These are phyloP conservation scores for Rhododendron williamsianum DNA, from an alignment of 148 eudicot species.

Conservation along the genomic window DNA sequence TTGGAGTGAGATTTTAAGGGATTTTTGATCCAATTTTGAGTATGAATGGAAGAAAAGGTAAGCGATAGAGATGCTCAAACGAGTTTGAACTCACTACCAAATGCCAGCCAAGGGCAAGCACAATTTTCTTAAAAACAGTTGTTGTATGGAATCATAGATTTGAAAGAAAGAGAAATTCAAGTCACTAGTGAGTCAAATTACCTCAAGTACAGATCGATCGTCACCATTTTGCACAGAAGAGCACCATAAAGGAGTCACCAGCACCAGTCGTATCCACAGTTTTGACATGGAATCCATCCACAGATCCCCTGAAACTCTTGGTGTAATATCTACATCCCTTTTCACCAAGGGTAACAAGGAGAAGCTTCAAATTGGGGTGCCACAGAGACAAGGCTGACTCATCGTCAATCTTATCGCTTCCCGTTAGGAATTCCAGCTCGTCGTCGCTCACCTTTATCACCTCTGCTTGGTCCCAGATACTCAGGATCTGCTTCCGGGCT, in stretches of 20 bases:
- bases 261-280: slow-evolving; percentile 86
- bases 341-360: slow-evolving; percentile 89
- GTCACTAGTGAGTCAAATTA: neutral
- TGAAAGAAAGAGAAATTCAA: neutral
- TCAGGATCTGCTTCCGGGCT: slow-evolving; percentile 68
- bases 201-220: slow-evolving; percentile 58
- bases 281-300: slow-evolving; percentile 52
- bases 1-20: too few species aligned
- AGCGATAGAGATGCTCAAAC: too few species aligned
- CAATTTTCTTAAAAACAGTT: too few species aligned
- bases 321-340: slow-evolving; percentile 84
- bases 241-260: slow-evolving; percentile 80
- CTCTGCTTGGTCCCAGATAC: slow-evolving; percentile 89
- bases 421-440: slow-evolving; percentile 77
- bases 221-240: slow-evolving; percentile 61
- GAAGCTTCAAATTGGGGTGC: slow-evolving; percentile 72
- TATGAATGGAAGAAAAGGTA: too few species aligned
- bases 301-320: slow-evolving; percentile 66
- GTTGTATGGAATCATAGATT: neutral
- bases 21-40: too few species aligned
- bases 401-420: slow-evolving; percentile 47
- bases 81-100: too few species aligned
- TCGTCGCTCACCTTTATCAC: slow-evolving; percentile 79
- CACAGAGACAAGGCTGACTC: slow-evolving; percentile 69
- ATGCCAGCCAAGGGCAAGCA: too few species aligned